Conservation (phyloP, 495 filamentous ascomycete genomes). For the Aspergillus campestris region DNA sequence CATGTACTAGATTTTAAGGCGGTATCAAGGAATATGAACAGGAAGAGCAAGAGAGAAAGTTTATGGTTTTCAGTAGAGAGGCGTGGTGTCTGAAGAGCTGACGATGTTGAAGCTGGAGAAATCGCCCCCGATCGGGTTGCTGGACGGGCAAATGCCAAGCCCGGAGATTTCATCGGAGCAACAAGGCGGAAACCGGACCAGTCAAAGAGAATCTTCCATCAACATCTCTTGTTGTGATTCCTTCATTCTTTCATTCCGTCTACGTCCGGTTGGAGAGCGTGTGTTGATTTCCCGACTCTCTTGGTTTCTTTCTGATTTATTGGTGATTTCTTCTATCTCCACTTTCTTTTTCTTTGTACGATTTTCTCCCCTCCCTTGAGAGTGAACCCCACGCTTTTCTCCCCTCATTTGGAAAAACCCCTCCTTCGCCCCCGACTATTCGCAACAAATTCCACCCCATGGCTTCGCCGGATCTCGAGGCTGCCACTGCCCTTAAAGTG, state of each 20-base stretch:
- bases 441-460: constrained; percentile 22
- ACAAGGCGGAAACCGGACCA: constrained; percentile 13
- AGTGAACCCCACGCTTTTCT: constrained; percentile 19
- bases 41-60: not conserved
- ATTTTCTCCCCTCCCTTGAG: constrained; percentile 2
- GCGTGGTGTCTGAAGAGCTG: not conserved
- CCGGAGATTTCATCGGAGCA: constrained; percentile 19
- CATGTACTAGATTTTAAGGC: constrained; percentile 15
- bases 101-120: not conserved
- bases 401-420: constrained; percentile 19
- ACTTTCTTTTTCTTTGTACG: not conserved
- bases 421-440: constrained; percentile 1
- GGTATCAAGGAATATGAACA: not conserved
- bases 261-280: too few relatives aligned
- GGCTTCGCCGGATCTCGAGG: constrained; percentile 47
- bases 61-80: not conserved
- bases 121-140: not conserved
- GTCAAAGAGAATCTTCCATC: not conserved
- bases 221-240: not conserved
- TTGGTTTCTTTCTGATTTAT: too few relatives aligned
- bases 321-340: not conserved
- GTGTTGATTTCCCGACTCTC: too few relatives aligned
- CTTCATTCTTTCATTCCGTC: too few relatives aligned
- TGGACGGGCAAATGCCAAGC: constrained; percentile 16
- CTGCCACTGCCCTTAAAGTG: constrained; percentile 77